A percentile compares a stretch with the other conserved stretches of the same genome.
Conservation (phyloP, 192 early-diverging fungal genomes). For the Coemansia biformis region DNA sequence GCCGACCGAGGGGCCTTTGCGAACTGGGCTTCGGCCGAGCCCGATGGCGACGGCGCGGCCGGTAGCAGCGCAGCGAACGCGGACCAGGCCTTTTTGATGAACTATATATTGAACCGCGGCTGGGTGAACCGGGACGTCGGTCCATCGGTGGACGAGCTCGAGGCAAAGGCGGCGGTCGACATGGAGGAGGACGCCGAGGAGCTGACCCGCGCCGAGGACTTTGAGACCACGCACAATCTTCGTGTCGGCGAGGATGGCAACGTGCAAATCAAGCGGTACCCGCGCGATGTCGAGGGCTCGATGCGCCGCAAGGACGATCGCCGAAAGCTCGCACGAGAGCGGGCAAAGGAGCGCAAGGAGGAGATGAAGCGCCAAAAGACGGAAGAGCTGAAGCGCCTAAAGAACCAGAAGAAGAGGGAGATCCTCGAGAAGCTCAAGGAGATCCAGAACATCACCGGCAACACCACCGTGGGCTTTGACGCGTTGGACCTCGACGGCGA, state of each 20-base stretch:
- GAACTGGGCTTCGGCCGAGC: conserved; percentile 19
- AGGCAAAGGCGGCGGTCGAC: conserved; percentile 59
- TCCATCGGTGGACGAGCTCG: conserved; percentile 63
- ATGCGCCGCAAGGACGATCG: conserved; percentile 78
- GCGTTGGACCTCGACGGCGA: conserved; percentile 84
- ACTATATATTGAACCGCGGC: conserved; percentile 88
- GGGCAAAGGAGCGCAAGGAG: conserved; percentile 65
- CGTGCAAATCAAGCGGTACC: conserved; percentile 64
- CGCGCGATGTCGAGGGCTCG: conserved; percentile 77
- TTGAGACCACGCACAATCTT: conserved; percentile 91
- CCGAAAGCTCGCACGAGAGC: conserved; percentile 69
- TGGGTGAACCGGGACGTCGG: conserved; percentile 53
- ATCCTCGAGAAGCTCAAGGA: conserved; percentile 73
- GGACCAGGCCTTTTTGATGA: conserved; percentile 74
- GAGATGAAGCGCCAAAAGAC: conserved; percentile 63
- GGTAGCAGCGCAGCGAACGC: conserved; percentile 6
- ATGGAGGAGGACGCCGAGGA: conserved; percentile 70
- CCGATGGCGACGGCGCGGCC: conserved; percentile 10
- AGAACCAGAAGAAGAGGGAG: conserved; percentile 88
- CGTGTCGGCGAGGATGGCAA: conserved; percentile 84
- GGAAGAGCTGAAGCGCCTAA: conserved; percentile 86
- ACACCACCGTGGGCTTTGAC: conserved; percentile 63
- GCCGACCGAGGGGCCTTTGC: conserved; percentile 17
- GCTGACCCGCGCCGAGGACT: conserved; percentile 76
- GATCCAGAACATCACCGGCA: conserved; percentile 83